These are phyloP conservation scores for Xenosphaeropsis pyriputrescens DNA, from an alignment of 2,329 filamentous ascomycete genomes.

Conservation along the genomic window DNA sequence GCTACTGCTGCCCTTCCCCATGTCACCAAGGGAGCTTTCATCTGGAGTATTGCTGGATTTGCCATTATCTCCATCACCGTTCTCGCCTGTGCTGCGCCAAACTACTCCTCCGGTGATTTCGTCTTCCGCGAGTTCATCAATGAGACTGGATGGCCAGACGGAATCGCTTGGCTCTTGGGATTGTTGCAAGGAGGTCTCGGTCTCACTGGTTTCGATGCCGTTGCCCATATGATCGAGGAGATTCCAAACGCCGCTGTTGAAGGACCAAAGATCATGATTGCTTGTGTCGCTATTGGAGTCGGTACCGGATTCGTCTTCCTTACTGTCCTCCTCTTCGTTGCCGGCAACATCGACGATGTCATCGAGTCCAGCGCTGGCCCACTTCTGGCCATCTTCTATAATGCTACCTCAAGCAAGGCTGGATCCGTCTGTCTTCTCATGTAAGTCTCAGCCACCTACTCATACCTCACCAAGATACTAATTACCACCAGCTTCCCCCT, in stretches of 20 bases:
- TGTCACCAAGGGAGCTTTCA: slow-evolving; percentile 25
- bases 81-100: slow-evolving; percentile 24
- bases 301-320: slow-evolving; percentile 34
- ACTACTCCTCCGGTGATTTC: slow-evolving; percentile 4
- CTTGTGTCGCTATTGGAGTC: slow-evolving; percentile 31
- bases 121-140: slow-evolving; percentile 18
- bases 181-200: slow-evolving; percentile 42
- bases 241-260: slow-evolving; percentile 33
- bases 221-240: slow-evolving; percentile 47
- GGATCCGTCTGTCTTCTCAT: slow-evolving; percentile 9
- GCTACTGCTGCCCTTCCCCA: slow-evolving; percentile 40
- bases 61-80: slow-evolving; percentile 24
- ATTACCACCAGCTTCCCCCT: slow-evolving; percentile 31
- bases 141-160: slow-evolving; percentile 33
- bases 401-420: slow-evolving; percentile 30
- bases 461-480: too few relatives aligned
- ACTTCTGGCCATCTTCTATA: slow-evolving; percentile 34
- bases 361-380: slow-evolving; percentile 28
- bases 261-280: slow-evolving; percentile 29
- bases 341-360: slow-evolving; percentile 30
- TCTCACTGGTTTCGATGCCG: slow-evolving; percentile 46
- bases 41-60: slow-evolving; percentile 27
- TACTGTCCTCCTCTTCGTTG: slow-evolving; percentile 32
- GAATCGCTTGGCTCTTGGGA: slow-evolving; percentile 48
- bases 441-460: slow-evolving; percentile 23